Evolutionary conservation across 495 filamentous ascomycete species (phyloP).

Genomic region (Xylaria castorea): DNA sequence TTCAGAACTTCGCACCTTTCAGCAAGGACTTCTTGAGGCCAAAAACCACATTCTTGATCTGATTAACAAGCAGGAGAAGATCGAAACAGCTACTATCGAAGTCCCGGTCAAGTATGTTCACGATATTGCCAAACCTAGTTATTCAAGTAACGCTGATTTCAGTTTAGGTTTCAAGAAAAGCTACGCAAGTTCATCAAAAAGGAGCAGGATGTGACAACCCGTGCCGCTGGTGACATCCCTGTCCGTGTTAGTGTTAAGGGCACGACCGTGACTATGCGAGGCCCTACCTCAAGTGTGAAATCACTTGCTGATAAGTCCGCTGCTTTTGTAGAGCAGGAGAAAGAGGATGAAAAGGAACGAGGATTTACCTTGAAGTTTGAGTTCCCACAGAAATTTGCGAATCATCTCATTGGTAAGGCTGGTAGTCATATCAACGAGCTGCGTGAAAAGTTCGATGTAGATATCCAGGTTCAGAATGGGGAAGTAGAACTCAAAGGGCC

Average conservation of each 20-base stretch:
- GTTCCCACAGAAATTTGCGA: conserved; percentile 92
- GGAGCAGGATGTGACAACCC: conserved; percentile 67
- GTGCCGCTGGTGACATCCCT: conserved; percentile 70
- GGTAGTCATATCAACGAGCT: conserved; percentile 94
- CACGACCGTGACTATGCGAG: conserved; percentile 72
- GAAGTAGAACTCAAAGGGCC: conserved; percentile 67
- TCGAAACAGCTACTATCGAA: conserved; percentile 68
- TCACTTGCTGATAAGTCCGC: conserved; percentile 71
- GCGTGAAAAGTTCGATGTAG: conserved; percentile 96
- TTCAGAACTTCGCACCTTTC: conserved; percentile 67
- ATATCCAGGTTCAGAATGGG: conserved; percentile 86
- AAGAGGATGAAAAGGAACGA: conserved; percentile 86
- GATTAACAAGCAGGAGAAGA: conserved; percentile 73
- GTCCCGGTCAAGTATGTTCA: conserved; percentile 71
- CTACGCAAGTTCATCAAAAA: conserved; percentile 75
- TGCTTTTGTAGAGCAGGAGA: conserved; percentile 81
- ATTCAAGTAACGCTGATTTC: conserved; percentile 25
- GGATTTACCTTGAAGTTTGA: conserved; percentile 85
- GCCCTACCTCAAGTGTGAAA: conserved; percentile 73
- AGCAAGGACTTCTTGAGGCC: conserved; percentile 74
- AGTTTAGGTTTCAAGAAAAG: conserved; percentile 67
- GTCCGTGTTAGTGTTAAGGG: conserved; percentile 67
- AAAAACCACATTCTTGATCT: conserved; percentile 71
- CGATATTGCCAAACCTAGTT: neutral
- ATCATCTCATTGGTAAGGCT: conserved; percentile 88